A percentile compares a stretch with the other conserved stretches of the same genome.
Evolutionary conservation across 2,329 filamentous ascomycete species (phyloP).

Genomic region (Ophiostoma ulmi): DNA sequence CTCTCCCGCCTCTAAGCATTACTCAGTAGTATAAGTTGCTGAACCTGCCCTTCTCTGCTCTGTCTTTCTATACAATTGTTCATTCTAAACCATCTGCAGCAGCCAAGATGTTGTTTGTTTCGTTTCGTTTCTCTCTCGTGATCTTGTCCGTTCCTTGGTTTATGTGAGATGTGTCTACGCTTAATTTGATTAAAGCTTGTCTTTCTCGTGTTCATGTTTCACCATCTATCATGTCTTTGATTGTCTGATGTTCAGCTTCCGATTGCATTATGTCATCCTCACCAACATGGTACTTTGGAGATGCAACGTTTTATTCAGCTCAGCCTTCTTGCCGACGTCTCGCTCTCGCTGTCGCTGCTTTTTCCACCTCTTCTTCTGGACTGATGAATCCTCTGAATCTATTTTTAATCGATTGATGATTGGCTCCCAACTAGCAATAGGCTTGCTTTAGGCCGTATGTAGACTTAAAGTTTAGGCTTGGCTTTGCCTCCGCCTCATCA

Average conservation of each 20-base stretch:
- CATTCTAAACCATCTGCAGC: not conserved
- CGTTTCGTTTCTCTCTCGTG: not conserved
- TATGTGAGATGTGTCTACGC: not conserved
- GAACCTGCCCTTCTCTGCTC: too few relatives aligned
- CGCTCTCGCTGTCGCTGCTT: not conserved
- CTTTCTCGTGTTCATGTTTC: constrained; percentile 1
- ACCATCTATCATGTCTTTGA: not conserved
- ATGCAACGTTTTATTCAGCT: constrained; percentile 7
- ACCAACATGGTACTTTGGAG: not conserved
- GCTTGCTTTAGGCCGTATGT: not conserved
- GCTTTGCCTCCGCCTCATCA: not conserved
- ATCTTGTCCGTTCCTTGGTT: not conserved
- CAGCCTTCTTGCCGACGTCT: constrained; percentile 1
- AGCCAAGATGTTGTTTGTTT: not conserved
- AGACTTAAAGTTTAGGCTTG: not conserved
- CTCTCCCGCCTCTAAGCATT: not conserved
- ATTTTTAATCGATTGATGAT: not conserved
- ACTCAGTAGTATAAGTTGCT: not conserved
- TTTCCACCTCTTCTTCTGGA: not conserved
- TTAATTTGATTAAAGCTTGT: not conserved
- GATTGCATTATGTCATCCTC: too few relatives aligned
- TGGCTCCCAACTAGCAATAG: not conserved
- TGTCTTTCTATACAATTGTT: too few relatives aligned
- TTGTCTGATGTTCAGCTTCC: not conserved
- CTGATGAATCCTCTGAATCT: not conserved